Conservation (phyloP, 768 basidiomycete species). For the Naematelia aurantialba region DNA sequence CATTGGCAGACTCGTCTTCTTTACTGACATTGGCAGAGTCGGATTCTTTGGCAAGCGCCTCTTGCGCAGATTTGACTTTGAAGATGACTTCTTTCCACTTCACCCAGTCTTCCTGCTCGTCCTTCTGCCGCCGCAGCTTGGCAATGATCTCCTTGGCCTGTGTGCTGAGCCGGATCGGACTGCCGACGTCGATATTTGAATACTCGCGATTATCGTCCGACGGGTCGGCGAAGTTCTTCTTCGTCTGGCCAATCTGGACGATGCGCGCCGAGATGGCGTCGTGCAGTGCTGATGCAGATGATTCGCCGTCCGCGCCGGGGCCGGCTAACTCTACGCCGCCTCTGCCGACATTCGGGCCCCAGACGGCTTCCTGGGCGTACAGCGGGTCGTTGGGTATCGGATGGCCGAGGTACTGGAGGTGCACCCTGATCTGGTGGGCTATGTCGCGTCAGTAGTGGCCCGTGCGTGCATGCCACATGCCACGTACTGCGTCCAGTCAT, state of each 20-base stretch:
- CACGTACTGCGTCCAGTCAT: constrained; percentile 86
- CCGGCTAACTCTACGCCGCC: constrained; percentile 70
- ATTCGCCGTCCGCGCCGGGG: neutral
- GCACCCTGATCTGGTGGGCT: constrained; percentile 98
- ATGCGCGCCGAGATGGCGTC: neutral
- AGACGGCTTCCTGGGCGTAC: constrained; percentile 63
- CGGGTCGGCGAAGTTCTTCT: constrained; percentile 10
- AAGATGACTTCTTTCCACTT: constrained; percentile 52
- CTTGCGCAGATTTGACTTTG: constrained; percentile 39
- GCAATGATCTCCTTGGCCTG: constrained; percentile 50
- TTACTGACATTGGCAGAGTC: neutral
- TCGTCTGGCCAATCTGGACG: constrained; percentile 10
- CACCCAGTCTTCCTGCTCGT: constrained; percentile 51
- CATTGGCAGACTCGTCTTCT: constrained; percentile 5
- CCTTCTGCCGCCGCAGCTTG: constrained; percentile 46
- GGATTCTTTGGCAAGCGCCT: constrained; percentile 19
- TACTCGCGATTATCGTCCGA: constrained; percentile 15
- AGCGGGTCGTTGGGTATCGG: constrained; percentile 95
- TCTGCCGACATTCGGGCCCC: constrained; percentile 69
- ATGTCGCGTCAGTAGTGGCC: neutral
- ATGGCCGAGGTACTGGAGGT: constrained; percentile 88
- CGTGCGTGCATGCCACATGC: neutral
- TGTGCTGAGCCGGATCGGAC: constrained; percentile 47
- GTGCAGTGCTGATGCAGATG: constrained; percentile 7
- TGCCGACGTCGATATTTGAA: constrained; percentile 42